Conservation (phyloP, 805 yeast genomes). For the Komagataella mondaviorum region DNA sequence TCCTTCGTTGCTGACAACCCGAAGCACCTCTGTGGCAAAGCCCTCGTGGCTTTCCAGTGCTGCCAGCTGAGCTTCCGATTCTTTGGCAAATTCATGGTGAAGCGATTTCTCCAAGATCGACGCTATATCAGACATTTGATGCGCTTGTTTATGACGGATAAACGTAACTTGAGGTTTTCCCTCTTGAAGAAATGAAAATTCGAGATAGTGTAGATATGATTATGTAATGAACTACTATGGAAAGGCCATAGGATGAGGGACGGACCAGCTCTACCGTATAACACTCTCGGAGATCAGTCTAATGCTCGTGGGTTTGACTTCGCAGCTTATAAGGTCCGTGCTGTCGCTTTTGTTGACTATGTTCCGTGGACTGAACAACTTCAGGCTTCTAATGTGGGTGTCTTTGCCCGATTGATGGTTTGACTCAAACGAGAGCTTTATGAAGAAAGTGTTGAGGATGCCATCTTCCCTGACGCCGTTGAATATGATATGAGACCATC, state of each 20-base stretch:
- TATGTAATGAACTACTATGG: conserved; percentile 23
- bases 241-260: conserved; percentile 21
- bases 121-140: conserved; percentile 32
- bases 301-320: conserved; percentile 19
- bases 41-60: conserved; percentile 55
- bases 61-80: conserved; percentile 53
- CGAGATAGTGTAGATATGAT: neutral
- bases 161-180: neutral
- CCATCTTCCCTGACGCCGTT: conserved; percentile 39
- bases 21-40: conserved; percentile 63
- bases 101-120: conserved; percentile 49
- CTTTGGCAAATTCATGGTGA: conserved; percentile 46
- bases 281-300: conserved; percentile 18
- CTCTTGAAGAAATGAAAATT: neutral
- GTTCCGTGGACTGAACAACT: conserved; percentile 31
- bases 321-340: conserved; percentile 10
- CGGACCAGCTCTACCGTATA: conserved; percentile 16
- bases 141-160: neutral
- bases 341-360: conserved; percentile 11
- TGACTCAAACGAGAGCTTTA: conserved; percentile 47
- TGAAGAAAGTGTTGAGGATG: conserved; percentile 50
- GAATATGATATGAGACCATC: conserved; percentile 64
- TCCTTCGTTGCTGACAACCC: conserved; percentile 55
- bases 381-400: conserved; percentile 72
- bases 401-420: conserved; percentile 97